Percentiles rank a stretch among this genome's conserved stretches.
Evolutionary conservation across 2,329 filamentous ascomycete species (phyloP).

Genomic region (Onygenales sp.): DNA sequence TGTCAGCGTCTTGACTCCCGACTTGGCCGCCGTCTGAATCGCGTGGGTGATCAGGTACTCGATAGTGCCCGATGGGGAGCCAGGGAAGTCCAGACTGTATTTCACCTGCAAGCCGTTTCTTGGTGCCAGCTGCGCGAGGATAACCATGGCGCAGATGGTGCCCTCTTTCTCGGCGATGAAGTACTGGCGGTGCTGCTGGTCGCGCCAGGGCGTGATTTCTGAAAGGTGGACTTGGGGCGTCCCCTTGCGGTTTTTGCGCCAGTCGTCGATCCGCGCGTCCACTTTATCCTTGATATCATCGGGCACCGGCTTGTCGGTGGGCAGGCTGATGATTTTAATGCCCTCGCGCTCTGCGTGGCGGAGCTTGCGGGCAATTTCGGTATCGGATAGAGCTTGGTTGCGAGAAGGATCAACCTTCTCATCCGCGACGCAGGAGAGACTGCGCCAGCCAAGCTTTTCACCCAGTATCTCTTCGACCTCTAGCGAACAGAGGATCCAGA

Average conservation of each 20-base stretch:
- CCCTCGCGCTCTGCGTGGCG: slow-evolving; percentile 74
- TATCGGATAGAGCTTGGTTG: slow-evolving; percentile 57
- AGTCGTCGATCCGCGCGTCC: slow-evolving; percentile 65
- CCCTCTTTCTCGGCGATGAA: slow-evolving; percentile 67
- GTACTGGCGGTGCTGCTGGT: slow-evolving; percentile 74
- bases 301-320: slow-evolving; percentile 52
- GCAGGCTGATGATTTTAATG: slow-evolving; percentile 66
- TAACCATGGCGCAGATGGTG: slow-evolving; percentile 65
- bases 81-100: slow-evolving; percentile 89
- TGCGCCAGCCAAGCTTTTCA: slow-evolving; percentile 74
- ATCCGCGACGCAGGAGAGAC: slow-evolving; percentile 78
- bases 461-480: slow-evolving; percentile 72
- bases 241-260: slow-evolving; percentile 71
- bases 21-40: slow-evolving; percentile 50
- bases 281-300: slow-evolving; percentile 60
- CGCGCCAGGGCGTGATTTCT: slow-evolving; percentile 80
- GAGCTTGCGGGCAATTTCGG: slow-evolving; percentile 62
- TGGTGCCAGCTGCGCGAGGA: slow-evolving; percentile 71
- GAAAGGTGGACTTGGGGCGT: slow-evolving; percentile 75
- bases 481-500: slow-evolving; percentile 83
- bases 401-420: slow-evolving; percentile 71
- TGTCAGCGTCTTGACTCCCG: slow-evolving; percentile 60
- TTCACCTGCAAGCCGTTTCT: slow-evolving; percentile 87
- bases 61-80: slow-evolving; percentile 75
- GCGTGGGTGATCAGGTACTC: slow-evolving; percentile 70